Evolutionary conservation across 2,329 filamentous ascomycete genomes (phyloP).

Genomic region (Paramyrothecium sp.): DNA sequence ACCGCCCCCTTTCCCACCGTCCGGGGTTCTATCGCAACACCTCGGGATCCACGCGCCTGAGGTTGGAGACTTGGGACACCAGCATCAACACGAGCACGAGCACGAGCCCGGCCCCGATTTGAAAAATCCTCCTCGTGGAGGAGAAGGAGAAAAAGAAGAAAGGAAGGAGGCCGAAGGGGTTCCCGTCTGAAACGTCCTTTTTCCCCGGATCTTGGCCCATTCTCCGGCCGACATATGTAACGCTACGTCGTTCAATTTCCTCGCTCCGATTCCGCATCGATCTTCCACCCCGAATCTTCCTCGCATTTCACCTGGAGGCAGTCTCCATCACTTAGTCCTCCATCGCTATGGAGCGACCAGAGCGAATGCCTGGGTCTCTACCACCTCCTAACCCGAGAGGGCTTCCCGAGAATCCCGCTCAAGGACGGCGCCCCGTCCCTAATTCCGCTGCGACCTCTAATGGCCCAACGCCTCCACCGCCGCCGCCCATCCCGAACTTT

Average conservation of each 20-base stretch:
- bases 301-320: conserved; percentile 6
- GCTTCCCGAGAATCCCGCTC: conserved; percentile 38
- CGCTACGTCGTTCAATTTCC: neutral
- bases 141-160: neutral
- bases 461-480: conserved; percentile 36
- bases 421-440: conserved; percentile 35
- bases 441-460: conserved; percentile 38
- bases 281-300: conserved; percentile 13
- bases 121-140: neutral
- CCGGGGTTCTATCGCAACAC: neutral
- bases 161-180: neutral
- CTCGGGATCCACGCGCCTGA: neutral
- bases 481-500: conserved; percentile 45
- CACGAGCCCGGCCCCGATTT: no score
- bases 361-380: conserved; percentile 23
- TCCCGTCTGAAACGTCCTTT: conserved; percentile 26
- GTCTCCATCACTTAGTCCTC: neutral
- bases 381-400: conserved; percentile 27
- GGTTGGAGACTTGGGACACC: no score
- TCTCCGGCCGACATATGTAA: neutral
- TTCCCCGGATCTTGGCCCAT: conserved; percentile 10
- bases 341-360: conserved; percentile 32
- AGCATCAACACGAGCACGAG: no score
- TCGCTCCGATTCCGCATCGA: conserved; percentile 14
- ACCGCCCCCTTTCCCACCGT: neutral